Conservation (phyloP, 208 protist genomes). For the Crithidia brevicula region DNA sequence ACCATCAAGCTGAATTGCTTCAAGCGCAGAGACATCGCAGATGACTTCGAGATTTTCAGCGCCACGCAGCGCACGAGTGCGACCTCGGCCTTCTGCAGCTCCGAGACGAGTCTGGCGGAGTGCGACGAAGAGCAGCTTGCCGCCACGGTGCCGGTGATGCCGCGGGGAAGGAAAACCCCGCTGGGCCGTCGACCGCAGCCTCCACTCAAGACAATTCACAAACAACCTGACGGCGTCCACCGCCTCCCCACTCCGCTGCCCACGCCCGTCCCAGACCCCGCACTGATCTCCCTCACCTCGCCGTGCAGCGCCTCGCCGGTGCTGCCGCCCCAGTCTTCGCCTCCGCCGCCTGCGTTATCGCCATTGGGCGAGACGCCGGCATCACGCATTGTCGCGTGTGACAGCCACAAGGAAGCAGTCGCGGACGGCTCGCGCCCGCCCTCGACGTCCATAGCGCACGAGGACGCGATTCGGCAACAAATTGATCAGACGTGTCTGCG, state of each 20-base stretch:
- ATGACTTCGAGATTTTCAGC: slow-evolving; percentile 71
- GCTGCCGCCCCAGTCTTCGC: background rate
- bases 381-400: background rate
- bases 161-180: slow-evolving; percentile 8
- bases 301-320: background rate
- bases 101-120: slow-evolving; percentile 24
- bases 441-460: background rate
- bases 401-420: background rate
- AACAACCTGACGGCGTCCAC: background rate
- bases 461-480: slow-evolving; percentile 40
- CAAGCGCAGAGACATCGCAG: slow-evolving; percentile 76
- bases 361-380: background rate
- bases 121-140: slow-evolving; percentile 31
- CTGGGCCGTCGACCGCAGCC: background rate
- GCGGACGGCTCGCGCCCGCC: background rate
- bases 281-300: background rate
- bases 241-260: slow-evolving; percentile 1
- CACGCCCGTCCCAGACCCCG: background rate
- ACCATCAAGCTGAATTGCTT: slow-evolving; percentile 84
- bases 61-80: slow-evolving; percentile 28
- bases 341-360: background rate
- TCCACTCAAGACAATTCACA: background rate
- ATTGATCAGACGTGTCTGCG: slow-evolving; percentile 38
- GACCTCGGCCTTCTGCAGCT: slow-evolving; percentile 14
- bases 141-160: slow-evolving; percentile 38